Evolutionary conservation across 1,284 basidiomycete genomes (phyloP).

Genomic region (Ceratobasidium sp.): DNA sequence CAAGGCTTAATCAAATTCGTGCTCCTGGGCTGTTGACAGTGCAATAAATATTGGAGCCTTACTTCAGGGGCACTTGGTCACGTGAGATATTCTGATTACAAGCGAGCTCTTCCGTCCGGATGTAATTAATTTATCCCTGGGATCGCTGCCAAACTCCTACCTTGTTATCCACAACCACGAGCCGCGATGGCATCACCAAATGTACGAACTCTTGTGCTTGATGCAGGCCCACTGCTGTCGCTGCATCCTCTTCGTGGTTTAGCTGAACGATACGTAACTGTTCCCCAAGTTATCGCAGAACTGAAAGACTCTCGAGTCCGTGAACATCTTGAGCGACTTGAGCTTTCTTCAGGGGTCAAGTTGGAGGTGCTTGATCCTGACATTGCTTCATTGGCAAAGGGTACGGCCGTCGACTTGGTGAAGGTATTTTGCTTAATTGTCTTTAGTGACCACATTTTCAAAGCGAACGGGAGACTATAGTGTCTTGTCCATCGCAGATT

Average conservation of each 20-base stretch:
- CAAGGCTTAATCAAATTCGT: too few species aligned
- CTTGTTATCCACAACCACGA: background rate
- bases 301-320: slow-evolving; percentile 86
- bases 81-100: slow-evolving; percentile 4
- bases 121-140: slow-evolving; percentile 39
- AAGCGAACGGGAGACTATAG: slow-evolving; percentile 97
- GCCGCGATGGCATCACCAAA: slow-evolving; percentile 48
- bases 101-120: slow-evolving; percentile 22
- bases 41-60: too few species aligned
- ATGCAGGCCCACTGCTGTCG: slow-evolving; percentile 90
- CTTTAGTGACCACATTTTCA: slow-evolving; percentile 85
- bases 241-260: slow-evolving; percentile 86
- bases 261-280: slow-evolving; percentile 84
- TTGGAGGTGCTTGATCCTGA: slow-evolving; percentile 80
- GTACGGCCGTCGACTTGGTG: slow-evolving; percentile 59
- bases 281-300: slow-evolving; percentile 89
- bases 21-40: too few species aligned
- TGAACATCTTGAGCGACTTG: slow-evolving; percentile 84
- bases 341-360: slow-evolving; percentile 77
- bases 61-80: background rate
- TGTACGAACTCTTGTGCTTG: slow-evolving; percentile 84
- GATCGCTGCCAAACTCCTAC: background rate
- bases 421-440: slow-evolving; percentile 21
- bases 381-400: slow-evolving; percentile 76
- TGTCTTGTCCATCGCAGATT: slow-evolving; percentile 91